A percentile compares a stretch with the other conserved stretches of the same genome.
Conservation (phyloP, 495 filamentous ascomycete species). For the Lasiosphaeriaceae sp. region DNA sequence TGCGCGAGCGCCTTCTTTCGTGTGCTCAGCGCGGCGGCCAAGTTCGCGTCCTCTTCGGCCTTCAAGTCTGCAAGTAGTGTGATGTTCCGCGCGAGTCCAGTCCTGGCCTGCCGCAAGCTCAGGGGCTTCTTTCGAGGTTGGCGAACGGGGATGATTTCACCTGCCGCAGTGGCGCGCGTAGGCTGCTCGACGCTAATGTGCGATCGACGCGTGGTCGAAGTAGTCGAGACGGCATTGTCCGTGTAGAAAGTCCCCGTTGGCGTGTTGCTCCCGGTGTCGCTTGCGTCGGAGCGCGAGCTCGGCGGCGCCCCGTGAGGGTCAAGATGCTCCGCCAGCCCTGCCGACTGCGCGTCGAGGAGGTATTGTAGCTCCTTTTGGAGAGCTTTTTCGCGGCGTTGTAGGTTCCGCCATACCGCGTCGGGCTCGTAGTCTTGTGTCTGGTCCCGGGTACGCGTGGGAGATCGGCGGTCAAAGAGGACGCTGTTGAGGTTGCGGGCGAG, state of each 20-base stretch:
- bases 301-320: conserved; percentile 16
- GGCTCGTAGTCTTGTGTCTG: conserved; percentile 21
- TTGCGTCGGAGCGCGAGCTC: conserved; percentile 6
- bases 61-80: conserved; percentile 68
- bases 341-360: conserved; percentile 80
- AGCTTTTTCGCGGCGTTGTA: conserved; percentile 48
- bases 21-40: conserved; percentile 53
- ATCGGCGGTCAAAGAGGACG: conserved; percentile 27
- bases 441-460: conserved; percentile 8
- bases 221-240: neutral
- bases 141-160: conserved; percentile 55
- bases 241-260: conserved; percentile 25
- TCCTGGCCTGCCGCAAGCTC: conserved; percentile 62
- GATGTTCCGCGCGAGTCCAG: conserved; percentile 68
- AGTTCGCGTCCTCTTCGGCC: conserved; percentile 61
- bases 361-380: conserved; percentile 75
- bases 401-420: conserved; percentile 32
- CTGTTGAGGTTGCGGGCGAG: conserved; percentile 27
- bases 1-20: conserved; percentile 56
- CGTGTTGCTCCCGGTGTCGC: conserved; percentile 36
- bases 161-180: conserved; percentile 22
- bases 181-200: conserved; percentile 25
- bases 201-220: conserved; percentile 6
- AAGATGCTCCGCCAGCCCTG: conserved; percentile 52
- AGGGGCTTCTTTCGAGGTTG: conserved; percentile 56